Percentiles rank a stretch among this genome's conserved stretches.
Evolutionary conservation across 805 yeast species (phyloP).

Genomic region (Nakazawaea ishiwadae): DNA sequence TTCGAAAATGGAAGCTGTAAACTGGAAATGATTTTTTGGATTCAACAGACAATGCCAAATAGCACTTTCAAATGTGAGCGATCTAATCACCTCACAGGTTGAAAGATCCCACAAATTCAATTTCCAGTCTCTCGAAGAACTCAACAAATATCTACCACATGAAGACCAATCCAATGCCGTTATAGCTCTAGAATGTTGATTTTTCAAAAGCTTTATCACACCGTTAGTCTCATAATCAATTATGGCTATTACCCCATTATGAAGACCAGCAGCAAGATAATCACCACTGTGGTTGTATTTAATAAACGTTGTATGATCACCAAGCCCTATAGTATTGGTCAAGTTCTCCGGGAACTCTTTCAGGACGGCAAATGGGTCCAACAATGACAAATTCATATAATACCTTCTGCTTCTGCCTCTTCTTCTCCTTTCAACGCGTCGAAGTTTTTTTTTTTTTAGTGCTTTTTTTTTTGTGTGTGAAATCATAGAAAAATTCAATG

Average conservation of each 20-base stretch:
- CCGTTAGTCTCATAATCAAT: conserved; percentile 69
- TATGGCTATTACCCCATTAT: conserved; percentile 68
- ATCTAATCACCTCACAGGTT: conserved; percentile 34
- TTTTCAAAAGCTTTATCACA: conserved; percentile 50
- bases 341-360: conserved; percentile 88
- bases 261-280: conserved; percentile 76
- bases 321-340: conserved; percentile 63
- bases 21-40: conserved; percentile 40
- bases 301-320: conserved; percentile 62
- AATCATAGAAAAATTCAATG: not conserved
- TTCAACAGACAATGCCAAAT: conserved; percentile 65
- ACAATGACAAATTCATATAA: conserved; percentile 69
- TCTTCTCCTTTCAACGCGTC: not conserved
- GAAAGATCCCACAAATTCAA: conserved; percentile 76
- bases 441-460: not conserved
- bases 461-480: not conserved
- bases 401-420: not conserved
- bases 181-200: conserved; percentile 62
- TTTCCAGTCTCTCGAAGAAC: conserved; percentile 79
- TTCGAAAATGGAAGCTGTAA: conserved; percentile 64
- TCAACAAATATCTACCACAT: conserved; percentile 64
- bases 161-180: conserved; percentile 73
- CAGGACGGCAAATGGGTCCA: conserved; percentile 88
- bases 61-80: conserved; percentile 58
- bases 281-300: conserved; percentile 74